Evolutionary conservation across 2,329 filamentous ascomycete species (phyloP), one percentile per base, ranked within the genome.

Genomic region (Pyricularia grisea): DNA sequence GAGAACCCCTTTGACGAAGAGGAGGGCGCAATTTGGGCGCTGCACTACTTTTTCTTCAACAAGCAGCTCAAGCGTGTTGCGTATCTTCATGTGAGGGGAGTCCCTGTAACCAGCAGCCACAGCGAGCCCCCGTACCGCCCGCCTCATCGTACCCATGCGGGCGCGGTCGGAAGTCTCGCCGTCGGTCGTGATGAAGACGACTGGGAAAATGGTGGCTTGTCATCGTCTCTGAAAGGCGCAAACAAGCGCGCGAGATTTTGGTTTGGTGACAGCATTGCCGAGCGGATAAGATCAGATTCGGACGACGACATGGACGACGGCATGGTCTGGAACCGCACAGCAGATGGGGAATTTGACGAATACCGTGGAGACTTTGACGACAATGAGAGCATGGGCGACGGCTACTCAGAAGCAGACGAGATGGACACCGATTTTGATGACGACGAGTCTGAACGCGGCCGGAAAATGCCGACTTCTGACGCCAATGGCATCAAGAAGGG

Each of bases 21-120:
- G 72, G 93, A 97, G 76, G 92, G 92, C 71, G 91, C 94, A 11
- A 94, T 99, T 71, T 99, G 94, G 94, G 93, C 92, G 67, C 85
- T 94, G 71, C 94, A 98, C 78, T 97, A 97, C 79, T 97, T 99
- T 82, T 97, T 98, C 79, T 98, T 97, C 85, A 97, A 97, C 83
- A 94, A 94, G 75, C 84, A 89, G 30, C 86, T 90, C 76, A 98
- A 98, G 82, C 89, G 95, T 61, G 94, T 99, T 23, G 94, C 93
- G 71, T 99, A 99, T 77, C 82, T 99, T 65, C 96, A 97, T 76
- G 87, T 97, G 65, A 90, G 94, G 71, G 94, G 92, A n/a, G 88
- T 97, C 65, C 94, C 88, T 70, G 90, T 90, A 73, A 89, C 91
- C 75, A 91, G 83, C 72, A 61, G 58, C n/a, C 84, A 84, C 77